Evolutionary conservation across 2,329 filamentous ascomycete genomes (phyloP).

Genomic region (Onygenales sp.): DNA sequence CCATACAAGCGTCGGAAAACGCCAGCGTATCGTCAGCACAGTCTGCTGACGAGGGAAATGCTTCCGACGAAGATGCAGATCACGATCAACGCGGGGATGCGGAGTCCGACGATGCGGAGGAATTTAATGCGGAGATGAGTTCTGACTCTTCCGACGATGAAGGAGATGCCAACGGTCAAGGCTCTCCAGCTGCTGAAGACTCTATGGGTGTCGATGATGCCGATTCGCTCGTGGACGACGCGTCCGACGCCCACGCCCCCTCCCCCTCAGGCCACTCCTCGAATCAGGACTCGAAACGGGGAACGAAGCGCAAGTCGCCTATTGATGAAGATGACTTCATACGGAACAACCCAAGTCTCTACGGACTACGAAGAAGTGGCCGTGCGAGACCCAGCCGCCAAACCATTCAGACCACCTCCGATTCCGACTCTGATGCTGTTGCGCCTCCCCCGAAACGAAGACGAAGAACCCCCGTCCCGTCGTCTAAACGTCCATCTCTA

Average conservation of each 20-base stretch:
- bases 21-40: constrained; percentile 13
- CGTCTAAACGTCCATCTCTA: constrained; percentile 36
- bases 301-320: constrained; percentile 62
- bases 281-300: constrained; percentile 61
- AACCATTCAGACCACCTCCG: constrained; percentile 52
- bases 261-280: constrained; percentile 52
- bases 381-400: constrained; percentile 54
- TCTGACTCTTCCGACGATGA: constrained; percentile 44
- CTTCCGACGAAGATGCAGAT: constrained; percentile 8
- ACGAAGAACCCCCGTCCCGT: constrained; percentile 39
- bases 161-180: constrained; percentile 30
- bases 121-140: constrained; percentile 4
- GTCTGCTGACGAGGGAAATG: constrained; percentile 12
- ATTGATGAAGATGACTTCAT: constrained; percentile 75
- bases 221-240: constrained; percentile 65
- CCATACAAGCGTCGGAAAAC: neutral
- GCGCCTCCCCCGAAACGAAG: constrained; percentile 33
- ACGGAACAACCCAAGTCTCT: constrained; percentile 83
- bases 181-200: constrained; percentile 51
- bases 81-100: constrained; percentile 1
- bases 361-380: constrained; percentile 83
- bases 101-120: neutral
- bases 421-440: constrained; percentile 66
- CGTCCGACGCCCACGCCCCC: constrained; percentile 44
- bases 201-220: constrained; percentile 43